Base-by-base conservation (phyloP, 345 rosid species). In the Salix viminalis region DNA sequence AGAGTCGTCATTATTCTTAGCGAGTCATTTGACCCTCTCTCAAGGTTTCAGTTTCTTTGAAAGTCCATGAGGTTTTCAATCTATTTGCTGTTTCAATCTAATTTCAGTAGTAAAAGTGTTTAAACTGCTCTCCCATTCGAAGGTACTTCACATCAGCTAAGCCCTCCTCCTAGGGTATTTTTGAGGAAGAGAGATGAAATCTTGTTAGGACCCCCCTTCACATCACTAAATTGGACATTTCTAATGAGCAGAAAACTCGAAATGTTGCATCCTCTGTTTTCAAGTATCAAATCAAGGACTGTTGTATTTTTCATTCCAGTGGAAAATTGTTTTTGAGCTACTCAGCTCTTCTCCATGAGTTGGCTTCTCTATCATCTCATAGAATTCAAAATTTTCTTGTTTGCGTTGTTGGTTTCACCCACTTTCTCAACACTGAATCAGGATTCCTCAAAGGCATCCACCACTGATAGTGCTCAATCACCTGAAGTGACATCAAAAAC, bases 371-470 rank as follows among this genome's bases (percentile, higher is more conserved):
- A 41, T 30, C 44, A 54, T 37, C 75, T 37, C 72, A 41, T 21
- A 13, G 32, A 24, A 23, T 70, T 65, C 48, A 12, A 24, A 58
- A 21, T 26, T 64, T 34, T n/a, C 28, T 18, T 69, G 19, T 42
- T n/a, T 65, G 39, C 36, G 6, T 28, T 32, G 65, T 37, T 75
- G 41, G 24, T 65, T 41, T 76, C 65, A 46, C 58, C 37, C 6
- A 61, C 69, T 65, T 72, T 79, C 36, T 73, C 61, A 65, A 68
- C 65, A 64, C 78, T 75, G 67, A 76, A 85, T 83, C 89, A 86
- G 90, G 97, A 90, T 68, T 83, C 71, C 26, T 79, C 81, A 52
- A 91, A 91, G 87, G 85, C 84, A 72, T 88, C 91, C 68, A 91
- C 85, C 24, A 87, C 73, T 67, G 79, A 86, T 32, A 80, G 78